Percentiles rank a stretch among this genome's conserved stretches.
These are phyloP conservation scores for Lyophyllum semitale DNA, from an alignment of 768 basidiomycete species.

Conservation along the genomic window DNA sequence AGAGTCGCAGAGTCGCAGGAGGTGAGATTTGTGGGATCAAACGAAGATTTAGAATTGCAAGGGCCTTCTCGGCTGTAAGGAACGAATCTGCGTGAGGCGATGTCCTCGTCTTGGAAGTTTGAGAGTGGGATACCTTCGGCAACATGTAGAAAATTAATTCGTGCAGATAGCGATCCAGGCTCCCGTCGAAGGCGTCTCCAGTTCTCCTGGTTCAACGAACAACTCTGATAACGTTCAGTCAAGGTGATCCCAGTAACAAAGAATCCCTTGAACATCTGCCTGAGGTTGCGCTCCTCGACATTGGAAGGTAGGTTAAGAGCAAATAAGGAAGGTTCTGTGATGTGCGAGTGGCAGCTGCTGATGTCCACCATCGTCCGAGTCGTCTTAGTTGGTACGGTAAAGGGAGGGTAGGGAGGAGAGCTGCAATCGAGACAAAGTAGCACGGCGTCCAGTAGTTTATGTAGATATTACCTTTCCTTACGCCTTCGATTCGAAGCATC, in stretches of 20 bases:
- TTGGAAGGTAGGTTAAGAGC: neutral
- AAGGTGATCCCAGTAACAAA: neutral
- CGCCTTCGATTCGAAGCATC: neutral
- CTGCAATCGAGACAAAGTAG: neutral
- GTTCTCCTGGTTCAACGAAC: neutral
- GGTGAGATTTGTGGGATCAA: neutral
- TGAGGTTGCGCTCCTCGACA: neutral
- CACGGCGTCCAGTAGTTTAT: neutral
- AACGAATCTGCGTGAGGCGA: neutral
- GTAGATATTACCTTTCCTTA: neutral
- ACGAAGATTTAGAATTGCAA: neutral
- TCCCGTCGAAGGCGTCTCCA: neutral
- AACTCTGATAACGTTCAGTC: neutral
- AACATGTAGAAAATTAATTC: neutral
- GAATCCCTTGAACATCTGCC: neutral
- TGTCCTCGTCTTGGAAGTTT: neutral
- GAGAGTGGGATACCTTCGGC: neutral
- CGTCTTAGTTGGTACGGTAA: no score
- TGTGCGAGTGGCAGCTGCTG: neutral
- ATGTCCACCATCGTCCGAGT: neutral
- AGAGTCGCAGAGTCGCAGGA: neutral
- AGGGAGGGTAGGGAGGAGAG: neutral
- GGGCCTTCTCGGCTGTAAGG: constrained; percentile 1
- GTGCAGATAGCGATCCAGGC: neutral
- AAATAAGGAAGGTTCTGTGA: neutral